Evolutionary conservation across 1,284 basidiomycete species (phyloP), one percentile per base, ranked within the genome.

Genomic region (Papiliotrema fonsecae): DNA sequence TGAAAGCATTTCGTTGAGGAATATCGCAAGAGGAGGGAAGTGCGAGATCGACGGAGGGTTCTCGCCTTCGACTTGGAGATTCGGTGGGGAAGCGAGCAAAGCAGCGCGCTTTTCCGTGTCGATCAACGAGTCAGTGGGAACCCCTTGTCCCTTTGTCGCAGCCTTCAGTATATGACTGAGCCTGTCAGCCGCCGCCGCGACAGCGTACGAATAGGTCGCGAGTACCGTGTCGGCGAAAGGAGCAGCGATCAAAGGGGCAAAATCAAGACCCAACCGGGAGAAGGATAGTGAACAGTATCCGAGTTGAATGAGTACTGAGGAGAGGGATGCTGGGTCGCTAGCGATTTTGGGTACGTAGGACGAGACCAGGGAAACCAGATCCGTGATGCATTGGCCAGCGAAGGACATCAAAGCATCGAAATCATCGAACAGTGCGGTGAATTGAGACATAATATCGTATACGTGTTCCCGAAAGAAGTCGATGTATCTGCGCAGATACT

Each of bases 201-300:
- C 81, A 54, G 62, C 55, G 6, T 61, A 81, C 73, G 47, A 69
- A 62, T 58, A 77, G 57, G 50, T 81, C 67, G 39, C 75, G 60
- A 60, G 64, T 4, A 87, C 81, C 4, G 85, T 82, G 19, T 76
- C 68, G n/a, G 78, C 76, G 60, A 90, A 84, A 0, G 86, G 77
- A 5, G 77, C 77, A 0, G 77, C 78, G n/a, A 91, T 76, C 6
- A 84, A 73, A 0, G 77, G 72, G 9, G 82, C 79, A 71, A 92
- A 92, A 62, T 91, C 88, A 52, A 93, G 79, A 1, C 91, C 91
- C n/a, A 90, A 81, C n/a, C 90, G 82, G 0, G 87, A 80, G 64
- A 94, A 93, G 0, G 91, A 89, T n/a, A 84, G 82, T 4, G 88
- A 84, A 67, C 90, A 94, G 72, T 96, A 96, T 9, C 87, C 87